phyloP scores from a whole-genome alignment of 495 filamentous ascomycete genomes.

The Rhypophila decipiens region DNA sequence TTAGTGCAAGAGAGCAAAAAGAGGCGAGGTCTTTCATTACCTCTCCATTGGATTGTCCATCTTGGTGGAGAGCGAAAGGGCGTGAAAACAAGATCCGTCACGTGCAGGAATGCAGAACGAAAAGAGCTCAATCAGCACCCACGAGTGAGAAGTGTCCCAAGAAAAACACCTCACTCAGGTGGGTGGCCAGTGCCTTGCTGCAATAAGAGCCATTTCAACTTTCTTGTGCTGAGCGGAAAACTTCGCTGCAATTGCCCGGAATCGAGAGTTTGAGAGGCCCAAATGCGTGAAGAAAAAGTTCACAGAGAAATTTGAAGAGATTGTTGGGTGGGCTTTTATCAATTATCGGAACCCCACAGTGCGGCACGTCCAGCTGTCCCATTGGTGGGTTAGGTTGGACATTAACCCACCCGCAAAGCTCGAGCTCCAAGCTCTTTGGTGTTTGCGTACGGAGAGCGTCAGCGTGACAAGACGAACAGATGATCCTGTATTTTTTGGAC shows the following conservation, averaged over 20 bases:
- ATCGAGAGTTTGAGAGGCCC: no score
- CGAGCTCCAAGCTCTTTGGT: background rate
- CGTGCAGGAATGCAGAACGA: no score
- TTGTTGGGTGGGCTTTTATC: no score
- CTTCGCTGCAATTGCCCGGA: background rate
- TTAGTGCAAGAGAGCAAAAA: background rate
- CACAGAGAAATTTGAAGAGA: slow-evolving; percentile 2
- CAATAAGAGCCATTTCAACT: no score
- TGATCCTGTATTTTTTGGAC: no score
- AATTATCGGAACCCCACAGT: background rate
- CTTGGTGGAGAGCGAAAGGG: no score
- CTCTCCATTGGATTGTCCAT: no score
- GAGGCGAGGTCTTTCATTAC: background rate
- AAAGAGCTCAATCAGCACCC: background rate
- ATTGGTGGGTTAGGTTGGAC: background rate
- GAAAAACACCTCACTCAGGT: slow-evolving; percentile 1
- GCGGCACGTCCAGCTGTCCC: background rate
- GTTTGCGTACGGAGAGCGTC: no score
- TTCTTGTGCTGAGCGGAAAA: background rate
- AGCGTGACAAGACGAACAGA: no score
- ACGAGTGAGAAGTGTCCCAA: background rate
- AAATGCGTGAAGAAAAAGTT: slow-evolving; percentile 4
- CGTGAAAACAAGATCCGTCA: no score
- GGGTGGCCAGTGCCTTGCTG: no score
- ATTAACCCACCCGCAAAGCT: no score